Conservation (phyloP, 768 basidiomycete species). For the Trametes gibbosa region DNA sequence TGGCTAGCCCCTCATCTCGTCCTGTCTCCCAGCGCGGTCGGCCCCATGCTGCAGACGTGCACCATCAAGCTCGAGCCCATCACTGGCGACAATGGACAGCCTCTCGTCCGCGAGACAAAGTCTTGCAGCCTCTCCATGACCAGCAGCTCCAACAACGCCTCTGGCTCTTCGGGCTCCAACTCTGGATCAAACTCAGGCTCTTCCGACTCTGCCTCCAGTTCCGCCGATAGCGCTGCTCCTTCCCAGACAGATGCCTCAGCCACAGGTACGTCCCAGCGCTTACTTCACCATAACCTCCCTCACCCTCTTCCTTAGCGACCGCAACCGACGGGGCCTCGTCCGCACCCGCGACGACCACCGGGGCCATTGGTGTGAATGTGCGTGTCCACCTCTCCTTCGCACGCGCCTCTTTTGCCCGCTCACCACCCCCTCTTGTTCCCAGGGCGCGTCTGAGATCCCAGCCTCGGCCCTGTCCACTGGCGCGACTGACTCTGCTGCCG, state of each 20-base stretch:
- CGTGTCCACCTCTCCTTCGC: not conserved
- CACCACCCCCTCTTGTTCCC: not conserved
- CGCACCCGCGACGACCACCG: slow-evolving; percentile 2
- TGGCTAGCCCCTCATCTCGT: not conserved
- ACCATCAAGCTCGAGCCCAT: slow-evolving; percentile 35
- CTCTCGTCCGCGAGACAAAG: slow-evolving; percentile 32
- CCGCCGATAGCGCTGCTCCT: slow-evolving; percentile 7
- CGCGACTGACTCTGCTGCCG: slow-evolving; percentile 1
- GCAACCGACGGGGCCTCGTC: slow-evolving; percentile 5
- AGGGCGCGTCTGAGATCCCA: slow-evolving; percentile 9
- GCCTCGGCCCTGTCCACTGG: slow-evolving; percentile 7
- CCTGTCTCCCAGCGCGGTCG: slow-evolving; percentile 19
- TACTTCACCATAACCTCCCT: not conserved
- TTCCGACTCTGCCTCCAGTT: not conserved
- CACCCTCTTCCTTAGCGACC: not conserved
- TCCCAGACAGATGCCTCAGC: slow-evolving; percentile 13
- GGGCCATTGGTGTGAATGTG: slow-evolving; percentile 6
- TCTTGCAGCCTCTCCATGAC: slow-evolving; percentile 27
- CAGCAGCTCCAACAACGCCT: slow-evolving; percentile 13
- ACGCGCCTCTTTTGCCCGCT: not conserved
- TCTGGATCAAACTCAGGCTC: slow-evolving; percentile 3
- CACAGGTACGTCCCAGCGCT: not conserved
- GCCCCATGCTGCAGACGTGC: slow-evolving; percentile 36
- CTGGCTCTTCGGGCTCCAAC: slow-evolving; percentile 6
- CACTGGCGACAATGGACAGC: slow-evolving; percentile 29